Conservation (phyloP, 257 asterid species). For the Solanum rostratum region DNA sequence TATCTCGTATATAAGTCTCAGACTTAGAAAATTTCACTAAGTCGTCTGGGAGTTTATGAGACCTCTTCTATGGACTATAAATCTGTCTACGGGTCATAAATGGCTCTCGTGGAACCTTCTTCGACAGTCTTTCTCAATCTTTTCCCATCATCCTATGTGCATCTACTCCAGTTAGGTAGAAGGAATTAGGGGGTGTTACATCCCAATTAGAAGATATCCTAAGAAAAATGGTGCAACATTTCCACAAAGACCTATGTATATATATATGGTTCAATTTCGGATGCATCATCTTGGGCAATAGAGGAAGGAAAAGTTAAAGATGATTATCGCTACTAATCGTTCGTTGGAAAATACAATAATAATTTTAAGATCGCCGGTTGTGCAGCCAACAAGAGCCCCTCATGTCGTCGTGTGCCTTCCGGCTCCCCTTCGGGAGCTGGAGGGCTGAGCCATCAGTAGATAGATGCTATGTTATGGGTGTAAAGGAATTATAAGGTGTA, state of each 20-base stretch:
- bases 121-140: no score
- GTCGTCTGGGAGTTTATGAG: no score
- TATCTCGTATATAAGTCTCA: no score
- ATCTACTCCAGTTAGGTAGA: no score
- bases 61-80: no score
- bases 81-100: no score
- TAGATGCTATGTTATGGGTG: constrained; percentile 56
- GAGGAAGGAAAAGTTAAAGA: constrained; percentile 74
- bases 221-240: constrained; percentile 61
- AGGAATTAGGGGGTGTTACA: no score
- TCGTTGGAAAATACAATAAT: constrained; percentile 41
- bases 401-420: constrained; percentile 34
- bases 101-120: no score
- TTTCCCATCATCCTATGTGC: no score
- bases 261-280: constrained; percentile 85
- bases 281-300: constrained; percentile 90
- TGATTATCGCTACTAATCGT: constrained; percentile 61
- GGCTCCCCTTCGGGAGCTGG: constrained; percentile 30
- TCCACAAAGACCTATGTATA: constrained; percentile 63
- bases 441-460: constrained; percentile 64
- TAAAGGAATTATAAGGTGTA: constrained; percentile 44
- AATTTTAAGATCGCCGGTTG: constrained; percentile 59
- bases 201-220: constrained; percentile 70
- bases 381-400: constrained; percentile 10
- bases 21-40: no score